Conservation (phyloP, 257 asterid species). For the Petunia secreta region DNA sequence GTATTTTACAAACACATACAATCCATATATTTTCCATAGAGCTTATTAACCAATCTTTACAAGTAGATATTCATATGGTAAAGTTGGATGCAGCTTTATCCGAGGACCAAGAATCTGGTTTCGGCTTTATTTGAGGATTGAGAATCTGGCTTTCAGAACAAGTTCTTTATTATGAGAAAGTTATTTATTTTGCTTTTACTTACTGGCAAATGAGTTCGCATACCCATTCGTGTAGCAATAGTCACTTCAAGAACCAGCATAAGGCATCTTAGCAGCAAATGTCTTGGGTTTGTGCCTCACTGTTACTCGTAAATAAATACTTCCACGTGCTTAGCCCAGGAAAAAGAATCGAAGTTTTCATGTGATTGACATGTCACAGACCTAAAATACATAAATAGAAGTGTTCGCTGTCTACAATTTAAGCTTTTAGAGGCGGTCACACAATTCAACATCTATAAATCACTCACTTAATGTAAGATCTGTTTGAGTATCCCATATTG, state of each 20-base stretch:
- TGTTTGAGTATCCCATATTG: not conserved
- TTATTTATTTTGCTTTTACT: not conserved
- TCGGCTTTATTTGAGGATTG: not conserved
- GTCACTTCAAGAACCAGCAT: not conserved
- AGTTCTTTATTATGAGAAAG: not conserved
- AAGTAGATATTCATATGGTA: not conserved
- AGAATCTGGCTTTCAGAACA: not conserved
- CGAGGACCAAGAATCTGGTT: not conserved
- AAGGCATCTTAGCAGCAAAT: not conserved
- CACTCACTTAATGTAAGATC: not conserved
- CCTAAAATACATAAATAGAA: too few species aligned
- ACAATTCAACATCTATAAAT: too few species aligned
- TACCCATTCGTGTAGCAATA: not conserved
- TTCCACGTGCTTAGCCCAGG: not conserved
- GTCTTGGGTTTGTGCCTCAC: not conserved
- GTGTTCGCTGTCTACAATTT: not conserved
- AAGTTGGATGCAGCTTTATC: not conserved
- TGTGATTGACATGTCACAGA: not conserved
- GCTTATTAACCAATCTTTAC: not conserved
- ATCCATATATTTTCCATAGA: not conserved
- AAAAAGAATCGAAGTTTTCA: not conserved
- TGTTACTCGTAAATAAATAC: not conserved
- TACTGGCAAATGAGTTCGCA: not conserved
- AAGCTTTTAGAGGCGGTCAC: not conserved
- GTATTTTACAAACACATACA: not conserved